Percentiles rank a stretch among this genome's conserved stretches.
These are phyloP conservation scores for Cadophora malorum DNA, from an alignment of 2,329 filamentous ascomycete species.

Conservation along the genomic window DNA sequence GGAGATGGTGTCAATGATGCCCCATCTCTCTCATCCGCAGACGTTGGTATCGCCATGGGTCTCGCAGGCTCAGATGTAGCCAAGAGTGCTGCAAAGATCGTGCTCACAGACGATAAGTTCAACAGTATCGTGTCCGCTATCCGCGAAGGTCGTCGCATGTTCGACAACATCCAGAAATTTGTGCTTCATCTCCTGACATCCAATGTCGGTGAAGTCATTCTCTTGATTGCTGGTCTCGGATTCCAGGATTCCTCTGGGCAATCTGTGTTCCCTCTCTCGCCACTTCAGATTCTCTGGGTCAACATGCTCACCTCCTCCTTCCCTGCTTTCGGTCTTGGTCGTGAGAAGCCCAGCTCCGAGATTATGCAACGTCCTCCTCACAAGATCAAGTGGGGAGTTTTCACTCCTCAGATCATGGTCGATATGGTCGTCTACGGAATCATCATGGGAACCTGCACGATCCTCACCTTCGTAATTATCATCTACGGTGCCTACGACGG, in stretches of 20 bases:
- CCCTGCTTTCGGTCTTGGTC: constrained; percentile 66
- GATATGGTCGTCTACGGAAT: constrained; percentile 82
- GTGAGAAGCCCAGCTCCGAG: constrained; percentile 76
- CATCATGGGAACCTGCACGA: constrained; percentile 56
- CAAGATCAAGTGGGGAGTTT: constrained; percentile 69
- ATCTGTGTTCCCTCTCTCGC: constrained; percentile 85
- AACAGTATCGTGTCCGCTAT: constrained; percentile 74
- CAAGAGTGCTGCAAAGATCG: constrained; percentile 66
- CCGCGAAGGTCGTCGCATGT: constrained; percentile 75
- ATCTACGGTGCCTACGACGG: constrained; percentile 57
- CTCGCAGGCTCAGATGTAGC: constrained; percentile 67
- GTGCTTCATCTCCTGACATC: constrained; percentile 67
- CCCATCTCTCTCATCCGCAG: constrained; percentile 63
- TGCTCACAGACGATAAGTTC: constrained; percentile 75
- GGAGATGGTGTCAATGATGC: constrained; percentile 55
- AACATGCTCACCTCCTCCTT: constrained; percentile 78
- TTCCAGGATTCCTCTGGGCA: constrained; percentile 76
- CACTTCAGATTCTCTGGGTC: constrained; percentile 90
- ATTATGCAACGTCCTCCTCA: constrained; percentile 83
- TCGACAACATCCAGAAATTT: constrained; percentile 79
- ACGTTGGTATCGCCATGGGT: constrained; percentile 71
- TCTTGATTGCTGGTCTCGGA: constrained; percentile 80
- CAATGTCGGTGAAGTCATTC: constrained; percentile 84
- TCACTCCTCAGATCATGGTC: constrained; percentile 76
- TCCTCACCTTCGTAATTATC: constrained; percentile 58